Base-by-base conservation (phyloP, 768 basidiomycete species). In the Mycena latifolia region DNA sequence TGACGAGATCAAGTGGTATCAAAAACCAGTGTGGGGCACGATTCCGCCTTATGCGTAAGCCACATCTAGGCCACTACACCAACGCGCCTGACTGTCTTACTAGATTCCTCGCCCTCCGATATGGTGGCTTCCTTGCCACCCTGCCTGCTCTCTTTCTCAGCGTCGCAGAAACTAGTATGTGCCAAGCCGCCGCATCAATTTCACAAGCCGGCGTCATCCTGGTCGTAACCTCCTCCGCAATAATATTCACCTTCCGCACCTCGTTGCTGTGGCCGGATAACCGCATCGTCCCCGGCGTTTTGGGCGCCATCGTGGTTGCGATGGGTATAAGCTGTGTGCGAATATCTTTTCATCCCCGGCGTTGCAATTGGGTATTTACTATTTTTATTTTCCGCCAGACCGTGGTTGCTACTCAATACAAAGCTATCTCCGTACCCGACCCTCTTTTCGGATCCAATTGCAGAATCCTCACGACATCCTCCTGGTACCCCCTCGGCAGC, bases 81-180 rank as follows among this genome's bases (percentile, higher is more conserved):
- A 7, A n/a, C n/a, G n/a, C n/a, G n/a, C n/a, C 12, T 33, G 10
- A 25, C 8, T 15, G 2, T 0, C 2, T 1, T 20, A 2, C 20
- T 22, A 68, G 67, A 12, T 68, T 59, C 24, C 31, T 68, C 9
- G 29, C 47, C 7, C 37, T 68, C 8, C 67, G 67, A 25, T 68
- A 68, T 20, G 54, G 67, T n/a, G 58, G 57, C 25, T 60, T 68
- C 17, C 57, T 68, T 1, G 67, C 67, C 52, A 68, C 57, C 14
- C 8, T 68, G 1, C 67, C 67, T 3, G 14, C 41, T 6, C 8
- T 68, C 14, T 60, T 68, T 33, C 57, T 68, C 33, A 59, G 57
- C 18, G 45, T 35, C 9, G 17, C 24, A 0, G 28, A 24, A 25
- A 33, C 18, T 7, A 50, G 28, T 18, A 46, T 24, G 18, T 68